Percentiles rank a stretch among this genome's conserved stretches.
These are phyloP conservation scores for Colletotrichum godetiae DNA, from an alignment of 2,329 filamentous ascomycete species.

Conservation along the genomic window DNA sequence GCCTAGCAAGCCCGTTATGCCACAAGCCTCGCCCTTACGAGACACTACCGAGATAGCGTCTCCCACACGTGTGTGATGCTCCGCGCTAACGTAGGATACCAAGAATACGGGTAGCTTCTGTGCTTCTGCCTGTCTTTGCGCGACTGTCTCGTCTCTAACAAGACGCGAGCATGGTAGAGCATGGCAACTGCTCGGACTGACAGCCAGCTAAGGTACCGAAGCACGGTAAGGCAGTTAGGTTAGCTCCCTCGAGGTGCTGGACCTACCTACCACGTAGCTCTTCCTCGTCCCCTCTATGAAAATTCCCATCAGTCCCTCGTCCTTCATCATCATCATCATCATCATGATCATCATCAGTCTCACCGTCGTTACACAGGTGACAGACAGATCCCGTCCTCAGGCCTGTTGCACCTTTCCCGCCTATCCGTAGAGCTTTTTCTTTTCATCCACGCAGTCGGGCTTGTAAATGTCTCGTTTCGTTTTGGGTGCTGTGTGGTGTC, in stretches of 20 bases:
- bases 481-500: conserved; percentile 2
- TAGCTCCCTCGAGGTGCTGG: neutral
- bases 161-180: neutral
- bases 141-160: neutral
- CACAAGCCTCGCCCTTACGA: conserved; percentile 24
- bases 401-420: neutral
- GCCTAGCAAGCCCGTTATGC: conserved; percentile 29
- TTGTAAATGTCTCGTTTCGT: neutral
- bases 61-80: conserved; percentile 29
- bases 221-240: too few species aligned
- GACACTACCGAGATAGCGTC: conserved; percentile 21
- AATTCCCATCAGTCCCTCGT: neutral
- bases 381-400: neutral
- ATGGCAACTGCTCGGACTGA: neutral
- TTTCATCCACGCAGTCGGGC: neutral
- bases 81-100: conserved; percentile 29
- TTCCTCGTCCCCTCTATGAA: neutral
- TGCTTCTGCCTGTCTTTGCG: conserved; percentile 11
- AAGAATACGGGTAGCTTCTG: conserved; percentile 13
- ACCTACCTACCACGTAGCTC: neutral
- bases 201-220: neutral
- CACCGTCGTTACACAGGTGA: neutral
- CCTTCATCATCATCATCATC: neutral
- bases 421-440: too few species aligned
- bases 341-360: neutral